These are phyloP conservation scores for Agapanthus africanus DNA, from an alignment of 106 monocot genomes.

Conservation along the genomic window DNA sequence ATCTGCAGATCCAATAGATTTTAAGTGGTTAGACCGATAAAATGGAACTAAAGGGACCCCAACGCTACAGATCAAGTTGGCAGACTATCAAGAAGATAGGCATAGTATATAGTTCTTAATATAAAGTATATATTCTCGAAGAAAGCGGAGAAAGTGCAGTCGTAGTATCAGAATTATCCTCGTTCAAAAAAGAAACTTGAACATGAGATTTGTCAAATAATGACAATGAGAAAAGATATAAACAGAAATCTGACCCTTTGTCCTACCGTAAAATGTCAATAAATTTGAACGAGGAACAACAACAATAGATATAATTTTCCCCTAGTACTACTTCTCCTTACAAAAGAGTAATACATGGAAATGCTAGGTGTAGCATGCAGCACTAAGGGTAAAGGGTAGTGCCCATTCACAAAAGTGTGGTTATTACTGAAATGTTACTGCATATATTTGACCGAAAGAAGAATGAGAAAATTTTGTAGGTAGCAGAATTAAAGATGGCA, in stretches of 20 bases:
- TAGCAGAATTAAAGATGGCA: too few species aligned
- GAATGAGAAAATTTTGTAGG: too few species aligned
- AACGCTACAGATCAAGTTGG: neutral
- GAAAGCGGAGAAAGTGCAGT: too few species aligned
- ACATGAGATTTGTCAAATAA: neutral
- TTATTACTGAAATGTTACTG: too few species aligned
- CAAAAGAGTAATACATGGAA: neutral
- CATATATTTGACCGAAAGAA: too few species aligned
- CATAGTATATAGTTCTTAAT: neutral
- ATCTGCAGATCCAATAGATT: slow-evolving; percentile 35
- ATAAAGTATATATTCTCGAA: too few species aligned
- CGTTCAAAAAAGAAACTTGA: too few species aligned
- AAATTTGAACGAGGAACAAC: neutral
- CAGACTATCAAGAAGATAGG: neutral
- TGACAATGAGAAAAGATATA: neutral
- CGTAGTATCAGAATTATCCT: too few species aligned
- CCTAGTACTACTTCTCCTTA: neutral
- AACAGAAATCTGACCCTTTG: neutral
- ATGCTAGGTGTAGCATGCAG: neutral
- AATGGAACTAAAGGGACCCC: neutral
- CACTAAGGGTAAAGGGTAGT: neutral
- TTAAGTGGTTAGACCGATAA: neutral
- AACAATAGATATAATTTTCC: neutral
- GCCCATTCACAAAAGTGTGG: too few species aligned
- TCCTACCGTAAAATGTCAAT: neutral